Base-by-base conservation (phyloP, 768 basidiomycete species). In the Infundibulicybe gibba region DNA sequence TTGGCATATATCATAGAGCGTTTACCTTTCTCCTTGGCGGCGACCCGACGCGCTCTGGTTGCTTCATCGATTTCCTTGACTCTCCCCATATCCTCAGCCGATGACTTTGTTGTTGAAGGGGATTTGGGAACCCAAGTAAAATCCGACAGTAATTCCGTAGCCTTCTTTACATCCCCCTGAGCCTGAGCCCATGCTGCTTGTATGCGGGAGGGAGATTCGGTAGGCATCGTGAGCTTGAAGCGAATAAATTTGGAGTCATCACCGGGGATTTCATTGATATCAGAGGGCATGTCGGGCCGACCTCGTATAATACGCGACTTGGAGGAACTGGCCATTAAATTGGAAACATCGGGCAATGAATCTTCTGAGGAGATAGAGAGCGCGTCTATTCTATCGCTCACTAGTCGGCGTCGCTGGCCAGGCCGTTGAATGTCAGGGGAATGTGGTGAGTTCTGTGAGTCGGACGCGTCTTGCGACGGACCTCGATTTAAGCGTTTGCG, bases 1-100 rank as follows among this genome's bases (percentile, higher is more conserved):
- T 84, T 85, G 35, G 84, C 83, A 54, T 90, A 90, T 42, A 91
- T 91, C 61, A 81, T 75, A n/a, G 89, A 90, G 57, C 80, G 85
- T 63, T 86, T 90, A 16, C 83, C 87, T 63, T 87, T 83, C 65
- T 89, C 87, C 59, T 74, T 83, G 48, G 72, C 73, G 31, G 85
- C 81, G 15, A 75, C 78, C 49, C 83, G 75, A 51, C 73, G 79
- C 2, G 83, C 85, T 54, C 80, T 81, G 34, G 71, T 75, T n/a
- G 82, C 85, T 51, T 89, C 85, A 33, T 88, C 86, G 19, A 88
- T 61, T 59, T 87, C 87, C 49, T 74, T 79, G 30, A 89, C 83
- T 39, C 85, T 73, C 25, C 87, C 87, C 4, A 75, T 67, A 41
- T 56, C 64, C 39, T 80, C 70, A 45, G 63, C 60, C 13, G 62